Evolutionary conservation across 1,284 basidiomycete genomes (phyloP), one percentile per base, ranked within the genome.

Genomic region (Ustilago vetiveriae): DNA sequence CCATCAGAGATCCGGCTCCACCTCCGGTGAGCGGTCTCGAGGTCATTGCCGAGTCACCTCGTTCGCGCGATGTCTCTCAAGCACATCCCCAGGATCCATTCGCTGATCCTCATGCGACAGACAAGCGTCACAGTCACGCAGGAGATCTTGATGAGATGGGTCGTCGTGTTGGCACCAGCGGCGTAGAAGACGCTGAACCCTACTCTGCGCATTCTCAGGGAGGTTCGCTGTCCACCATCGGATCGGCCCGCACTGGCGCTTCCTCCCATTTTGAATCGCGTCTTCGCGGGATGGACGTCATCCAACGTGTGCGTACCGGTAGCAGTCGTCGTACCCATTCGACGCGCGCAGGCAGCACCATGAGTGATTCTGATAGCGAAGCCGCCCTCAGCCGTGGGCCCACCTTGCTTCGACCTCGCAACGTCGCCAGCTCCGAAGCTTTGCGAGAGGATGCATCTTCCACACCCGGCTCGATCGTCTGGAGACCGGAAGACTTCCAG

Each of bases 1-100:
- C 75, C 13, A 77, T 79, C 26, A 65, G 76, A 17, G 76, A 79
- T 45, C 76, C 75, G 3, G 72, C 75, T 2, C 47, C 49, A 1
- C 68, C 75, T 2, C 75, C 75, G 11, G 47, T 53, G 4, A 49
- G 46, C 39, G 59, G 50, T 6, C 55, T 78, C 1, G 46, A 48
- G 17, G 53, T 46, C 4, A 74, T 76, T 48, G 39, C 47, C 17
- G 75, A 78, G 30, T 71, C 75, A 19, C 58, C 71, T 19, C 59
- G 64, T 6, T 64, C 60, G 42, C 60, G 59, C 22, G 42, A 63
- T 2, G 55, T 55, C 1, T 69, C 66, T 2, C 35, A 58, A 40
- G 47, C 30, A 1, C 21, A 16, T 4, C 38, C 26, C 7, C 49
- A 52, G n/a, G 35, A 63, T 17, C 66, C 59, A 3, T 68, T 68